Percentiles rank a stretch among this genome's conserved stretches.
Conservation (phyloP, 106 monocot species). For the Triglochin maritima region DNA sequence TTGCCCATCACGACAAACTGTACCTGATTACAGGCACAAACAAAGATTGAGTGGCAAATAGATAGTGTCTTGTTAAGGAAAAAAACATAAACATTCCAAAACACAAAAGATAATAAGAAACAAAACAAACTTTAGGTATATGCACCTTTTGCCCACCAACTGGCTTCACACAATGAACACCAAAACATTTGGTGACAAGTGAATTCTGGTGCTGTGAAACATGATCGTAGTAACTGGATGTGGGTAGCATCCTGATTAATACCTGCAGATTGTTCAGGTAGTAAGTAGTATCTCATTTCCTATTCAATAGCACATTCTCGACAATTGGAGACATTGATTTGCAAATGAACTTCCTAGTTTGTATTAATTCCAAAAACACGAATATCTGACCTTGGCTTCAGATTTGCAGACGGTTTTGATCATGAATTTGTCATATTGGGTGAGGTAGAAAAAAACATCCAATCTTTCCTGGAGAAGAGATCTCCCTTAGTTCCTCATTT, state of each 20-base stretch:
- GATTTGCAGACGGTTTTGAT: constrained; percentile 90
- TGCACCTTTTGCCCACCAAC: constrained; percentile 38
- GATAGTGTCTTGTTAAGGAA: neutral
- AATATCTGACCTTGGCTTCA: constrained; percentile 63
- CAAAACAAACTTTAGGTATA: neutral
- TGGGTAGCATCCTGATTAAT: constrained; percentile 70
- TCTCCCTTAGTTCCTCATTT: constrained; percentile 69
- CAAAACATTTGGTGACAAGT: constrained; percentile 72
- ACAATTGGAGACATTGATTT: neutral
- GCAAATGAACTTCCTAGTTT: neutral
- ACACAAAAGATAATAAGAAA: neutral
- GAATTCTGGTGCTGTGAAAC: constrained; percentile 46
- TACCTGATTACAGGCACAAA: constrained; percentile 32
- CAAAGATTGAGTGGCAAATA: neutral
- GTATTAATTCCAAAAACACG: neutral
- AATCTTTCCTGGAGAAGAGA: constrained; percentile 88
- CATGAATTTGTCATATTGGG: constrained; percentile 89
- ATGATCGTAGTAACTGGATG: constrained; percentile 65
- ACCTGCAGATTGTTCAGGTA: constrained; percentile 30
- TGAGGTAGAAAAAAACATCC: constrained; percentile 90
- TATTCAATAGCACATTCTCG: neutral
- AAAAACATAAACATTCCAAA: neutral
- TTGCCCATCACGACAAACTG: constrained; percentile 94
- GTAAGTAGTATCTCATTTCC: too few species aligned
- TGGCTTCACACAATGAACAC: constrained; percentile 81